These are phyloP conservation scores for Royoungia palumana DNA, from an alignment of 768 basidiomycete species.

Conservation along the genomic window DNA sequence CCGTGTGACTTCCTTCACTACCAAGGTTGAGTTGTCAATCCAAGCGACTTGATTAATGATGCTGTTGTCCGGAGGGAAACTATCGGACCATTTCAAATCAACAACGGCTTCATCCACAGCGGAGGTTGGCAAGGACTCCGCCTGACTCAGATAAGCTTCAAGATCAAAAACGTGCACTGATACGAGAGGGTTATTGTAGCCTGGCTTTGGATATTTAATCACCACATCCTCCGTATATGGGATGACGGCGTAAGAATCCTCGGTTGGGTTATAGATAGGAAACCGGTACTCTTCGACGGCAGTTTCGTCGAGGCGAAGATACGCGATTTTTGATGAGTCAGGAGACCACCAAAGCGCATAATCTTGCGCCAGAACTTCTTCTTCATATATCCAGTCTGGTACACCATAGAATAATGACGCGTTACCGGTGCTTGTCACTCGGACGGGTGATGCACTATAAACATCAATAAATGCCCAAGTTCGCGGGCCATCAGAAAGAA, in stretches of 20 bases:
- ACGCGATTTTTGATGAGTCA: slow-evolving; percentile 57
- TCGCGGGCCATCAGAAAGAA: neutral
- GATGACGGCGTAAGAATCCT: slow-evolving; percentile 62
- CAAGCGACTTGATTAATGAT: slow-evolving; percentile 83
- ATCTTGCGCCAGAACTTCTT: slow-evolving; percentile 76
- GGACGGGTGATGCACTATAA: slow-evolving; percentile 50
- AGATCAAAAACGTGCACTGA: slow-evolving; percentile 82
- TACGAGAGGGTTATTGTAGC: slow-evolving; percentile 85
- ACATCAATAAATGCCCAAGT: slow-evolving; percentile 3
- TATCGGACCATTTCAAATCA: slow-evolving; percentile 64
- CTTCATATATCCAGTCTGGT: slow-evolving; percentile 97
- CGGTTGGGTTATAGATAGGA: slow-evolving; percentile 88
- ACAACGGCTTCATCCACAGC: slow-evolving; percentile 44
- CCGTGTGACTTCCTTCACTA: slow-evolving; percentile 86
- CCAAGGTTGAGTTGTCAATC: slow-evolving; percentile 70
- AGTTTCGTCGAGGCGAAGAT: slow-evolving; percentile 85
- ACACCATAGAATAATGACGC: slow-evolving; percentile 89
- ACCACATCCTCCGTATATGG: slow-evolving; percentile 69
- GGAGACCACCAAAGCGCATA: slow-evolving; percentile 92
- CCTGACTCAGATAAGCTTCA: slow-evolving; percentile 42
- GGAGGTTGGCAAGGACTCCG: slow-evolving; percentile 25
- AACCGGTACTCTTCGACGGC: slow-evolving; percentile 81
- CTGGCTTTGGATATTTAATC: slow-evolving; percentile 86
- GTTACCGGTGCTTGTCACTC: slow-evolving; percentile 79
- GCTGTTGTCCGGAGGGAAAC: slow-evolving; percentile 56